These are phyloP conservation scores for Sistotremastrum niveocremeum DNA, from an alignment of 768 basidiomycete species.

Conservation along the genomic window DNA sequence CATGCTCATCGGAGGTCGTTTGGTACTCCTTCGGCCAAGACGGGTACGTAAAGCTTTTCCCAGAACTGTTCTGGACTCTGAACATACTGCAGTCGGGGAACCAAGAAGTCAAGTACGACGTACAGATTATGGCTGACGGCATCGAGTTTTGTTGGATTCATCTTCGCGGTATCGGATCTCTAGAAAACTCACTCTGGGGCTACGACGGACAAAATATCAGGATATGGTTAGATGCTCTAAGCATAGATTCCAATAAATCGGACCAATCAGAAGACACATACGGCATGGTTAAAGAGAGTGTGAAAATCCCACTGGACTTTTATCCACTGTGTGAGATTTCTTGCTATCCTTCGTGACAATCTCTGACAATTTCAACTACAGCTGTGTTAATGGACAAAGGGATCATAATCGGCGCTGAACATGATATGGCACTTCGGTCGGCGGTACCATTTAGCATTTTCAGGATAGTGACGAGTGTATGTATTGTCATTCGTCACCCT, in stretches of 20 bases:
- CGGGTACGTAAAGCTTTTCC: constrained; percentile 37
- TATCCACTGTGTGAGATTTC: constrained; percentile 73
- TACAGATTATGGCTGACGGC: constrained; percentile 93
- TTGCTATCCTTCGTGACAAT: not conserved
- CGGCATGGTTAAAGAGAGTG: constrained; percentile 76
- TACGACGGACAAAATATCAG: constrained; percentile 84
- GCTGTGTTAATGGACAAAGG: constrained; percentile 99
- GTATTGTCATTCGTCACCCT: constrained; percentile 15
- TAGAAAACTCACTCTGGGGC: constrained; percentile 97
- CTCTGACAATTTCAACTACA: constrained; percentile 17
- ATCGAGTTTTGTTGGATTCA: constrained; percentile 99
- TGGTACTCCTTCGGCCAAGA: constrained; percentile 79
- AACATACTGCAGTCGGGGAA: constrained; percentile 45
- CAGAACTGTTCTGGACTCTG: not conserved
- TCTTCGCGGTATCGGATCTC: constrained; percentile 77
- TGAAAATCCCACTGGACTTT: constrained; percentile 84
- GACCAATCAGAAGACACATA: constrained; percentile 21
- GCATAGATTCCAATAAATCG: constrained; percentile 54
- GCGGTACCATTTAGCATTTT: constrained; percentile 85
- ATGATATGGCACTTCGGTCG: constrained; percentile 63
- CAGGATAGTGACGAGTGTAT: constrained; percentile 77
- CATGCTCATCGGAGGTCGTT: constrained; percentile 86
- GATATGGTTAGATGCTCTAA: constrained; percentile 91
- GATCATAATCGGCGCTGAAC: constrained; percentile 91
- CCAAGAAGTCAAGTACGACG: constrained; percentile 90